Conservation (phyloP, 2,329 filamentous ascomycete species). For the Pseudocercospora cruenta region DNA sequence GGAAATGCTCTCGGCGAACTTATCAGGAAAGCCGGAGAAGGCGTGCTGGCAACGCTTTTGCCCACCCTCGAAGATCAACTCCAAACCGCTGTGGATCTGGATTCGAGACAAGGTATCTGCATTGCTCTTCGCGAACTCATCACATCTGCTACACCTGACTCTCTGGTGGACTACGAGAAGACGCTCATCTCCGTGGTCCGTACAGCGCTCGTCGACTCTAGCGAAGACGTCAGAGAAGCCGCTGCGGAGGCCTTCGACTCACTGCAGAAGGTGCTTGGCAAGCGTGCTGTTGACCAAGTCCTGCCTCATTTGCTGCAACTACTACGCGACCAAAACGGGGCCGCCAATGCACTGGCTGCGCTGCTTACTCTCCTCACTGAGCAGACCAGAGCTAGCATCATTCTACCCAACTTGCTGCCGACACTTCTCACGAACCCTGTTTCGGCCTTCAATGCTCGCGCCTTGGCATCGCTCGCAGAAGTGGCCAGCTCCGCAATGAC, state of each 20-base stretch:
- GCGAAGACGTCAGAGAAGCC: slow-evolving; percentile 88
- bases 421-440: slow-evolving; percentile 90
- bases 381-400: slow-evolving; percentile 90
- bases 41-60: slow-evolving; percentile 82
- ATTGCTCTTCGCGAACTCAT: slow-evolving; percentile 94
- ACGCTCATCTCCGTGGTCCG: slow-evolving; percentile 92
- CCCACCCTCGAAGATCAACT: slow-evolving; percentile 92
- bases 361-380: slow-evolving; percentile 93
- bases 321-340: slow-evolving; percentile 81
- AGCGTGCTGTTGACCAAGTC: slow-evolving; percentile 92
- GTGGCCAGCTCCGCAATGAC: slow-evolving; percentile 92
- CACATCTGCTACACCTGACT: slow-evolving; percentile 81
- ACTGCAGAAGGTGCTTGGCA: slow-evolving; percentile 89
- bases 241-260: slow-evolving; percentile 97
- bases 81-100: slow-evolving; percentile 82
- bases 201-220: slow-evolving; percentile 85
- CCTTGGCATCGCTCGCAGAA: slow-evolving; percentile 86
- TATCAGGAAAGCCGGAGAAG: slow-evolving; percentile 94
- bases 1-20: slow-evolving; percentile 95
- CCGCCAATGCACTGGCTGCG: slow-evolving; percentile 88
- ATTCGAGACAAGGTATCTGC: slow-evolving; percentile 96
- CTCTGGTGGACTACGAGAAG: slow-evolving; percentile 92
- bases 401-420: slow-evolving; percentile 92
- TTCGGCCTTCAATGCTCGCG: slow-evolving; percentile 90
- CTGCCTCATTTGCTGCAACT: slow-evolving; percentile 88